phyloP scores from a whole-genome alignment of 805 yeast genomes.

The Candida alai region DNA sequence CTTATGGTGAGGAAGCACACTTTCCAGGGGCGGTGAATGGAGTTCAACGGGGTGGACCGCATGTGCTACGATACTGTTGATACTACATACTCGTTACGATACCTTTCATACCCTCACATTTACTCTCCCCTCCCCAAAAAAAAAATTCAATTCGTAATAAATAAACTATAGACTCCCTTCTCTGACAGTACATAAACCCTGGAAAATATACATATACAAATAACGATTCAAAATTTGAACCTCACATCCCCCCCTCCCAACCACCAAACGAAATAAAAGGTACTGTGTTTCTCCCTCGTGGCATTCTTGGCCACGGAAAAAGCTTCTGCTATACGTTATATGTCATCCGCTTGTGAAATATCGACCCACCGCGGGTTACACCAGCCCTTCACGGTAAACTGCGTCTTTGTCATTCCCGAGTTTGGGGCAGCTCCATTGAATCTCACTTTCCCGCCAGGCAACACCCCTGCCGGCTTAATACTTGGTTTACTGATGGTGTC shows the following conservation, averaged over 20 bases:
- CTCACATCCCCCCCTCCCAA: not conserved
- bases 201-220: not conserved
- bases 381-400: slow-evolving; percentile 52
- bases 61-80: no score
- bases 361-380: slow-evolving; percentile 42
- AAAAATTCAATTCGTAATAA: no score
- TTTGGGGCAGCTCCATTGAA: slow-evolving; percentile 34
- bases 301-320: no score
- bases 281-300: no score
- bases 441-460: slow-evolving; percentile 14
- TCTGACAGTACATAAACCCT: not conserved
- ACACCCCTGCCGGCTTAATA: slow-evolving; percentile 35
- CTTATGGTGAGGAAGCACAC: no score
- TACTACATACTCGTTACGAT: no score
- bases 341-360: slow-evolving; percentile 2
- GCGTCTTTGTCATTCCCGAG: slow-evolving; percentile 37
- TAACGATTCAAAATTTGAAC: not conserved
- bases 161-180: not conserved
- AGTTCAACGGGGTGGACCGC: no score
- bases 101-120: no score
- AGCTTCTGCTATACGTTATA: no score
- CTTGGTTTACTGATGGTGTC: slow-evolving; percentile 10
- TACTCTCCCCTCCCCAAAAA: no score
- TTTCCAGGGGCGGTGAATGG: no score
- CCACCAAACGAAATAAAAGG: not conserved